Conservation (phyloP, 768 basidiomycete genomes). For the Mycena amicta region DNA sequence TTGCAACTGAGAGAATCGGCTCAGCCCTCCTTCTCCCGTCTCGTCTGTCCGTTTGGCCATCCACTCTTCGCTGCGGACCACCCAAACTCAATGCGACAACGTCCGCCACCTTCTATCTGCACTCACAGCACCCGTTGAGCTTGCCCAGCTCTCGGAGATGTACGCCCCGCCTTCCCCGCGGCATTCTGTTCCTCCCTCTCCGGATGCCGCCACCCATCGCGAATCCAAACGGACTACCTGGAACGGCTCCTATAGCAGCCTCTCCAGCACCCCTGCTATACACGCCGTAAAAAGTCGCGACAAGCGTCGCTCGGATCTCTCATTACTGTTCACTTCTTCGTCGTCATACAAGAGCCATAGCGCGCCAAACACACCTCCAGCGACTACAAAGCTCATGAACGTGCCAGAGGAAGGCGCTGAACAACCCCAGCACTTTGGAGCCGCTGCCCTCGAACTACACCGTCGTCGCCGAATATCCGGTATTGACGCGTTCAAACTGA, state of each 20-base stretch:
- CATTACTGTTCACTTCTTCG: slow-evolving; percentile 42
- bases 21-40: slow-evolving; percentile 49
- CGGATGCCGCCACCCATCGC: slow-evolving; percentile 21
- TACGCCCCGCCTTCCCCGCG: slow-evolving; percentile 70
- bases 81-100: slow-evolving; percentile 80
- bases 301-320: slow-evolving; percentile 59
- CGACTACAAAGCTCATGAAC: slow-evolving; percentile 18
- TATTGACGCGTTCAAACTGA: slow-evolving; percentile 49
- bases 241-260: slow-evolving; percentile 66
- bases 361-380: slow-evolving; percentile 36
- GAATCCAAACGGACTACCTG: slow-evolving; percentile 69
- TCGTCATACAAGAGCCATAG: slow-evolving; percentile 35
- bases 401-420: slow-evolving; percentile 38
- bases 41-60: slow-evolving; percentile 70
- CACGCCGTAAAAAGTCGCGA: slow-evolving; percentile 50
- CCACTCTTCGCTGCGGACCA: slow-evolving; percentile 72
- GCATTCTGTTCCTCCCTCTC: slow-evolving; percentile 31
- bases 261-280: slow-evolving; percentile 51
- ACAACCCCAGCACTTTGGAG: slow-evolving; percentile 50
- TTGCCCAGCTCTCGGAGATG: slow-evolving; percentile 85
- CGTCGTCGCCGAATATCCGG: slow-evolving; percentile 54
- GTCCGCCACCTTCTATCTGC: slow-evolving; percentile 79
- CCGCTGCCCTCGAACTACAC: slow-evolving; percentile 62
- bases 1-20: slow-evolving; percentile 23
- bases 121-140: slow-evolving; percentile 67